A percentile compares a stretch with the other conserved stretches of the same genome.
These are phyloP conservation scores for Phyllosticta paracitricarpa DNA, from an alignment of 2,329 filamentous ascomycete species.

Conservation along the genomic window DNA sequence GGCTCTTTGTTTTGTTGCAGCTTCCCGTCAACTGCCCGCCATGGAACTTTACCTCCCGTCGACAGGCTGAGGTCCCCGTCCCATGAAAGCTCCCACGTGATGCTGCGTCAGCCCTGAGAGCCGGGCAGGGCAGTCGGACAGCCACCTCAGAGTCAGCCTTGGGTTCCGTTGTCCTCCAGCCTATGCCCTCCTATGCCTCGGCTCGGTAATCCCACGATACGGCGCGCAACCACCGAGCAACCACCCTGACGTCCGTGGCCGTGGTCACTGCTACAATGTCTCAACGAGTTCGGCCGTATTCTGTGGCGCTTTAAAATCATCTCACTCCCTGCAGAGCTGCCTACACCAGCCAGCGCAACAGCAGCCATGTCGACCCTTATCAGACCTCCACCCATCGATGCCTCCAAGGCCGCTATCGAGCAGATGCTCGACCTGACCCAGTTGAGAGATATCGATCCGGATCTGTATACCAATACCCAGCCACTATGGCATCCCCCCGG, in stretches of 20 bases:
- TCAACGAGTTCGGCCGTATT: background rate
- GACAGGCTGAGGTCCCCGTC: background rate
- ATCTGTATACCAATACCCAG: conserved; percentile 91
- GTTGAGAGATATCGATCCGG: conserved; percentile 63
- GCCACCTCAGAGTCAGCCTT: background rate
- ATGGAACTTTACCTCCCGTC: no score
- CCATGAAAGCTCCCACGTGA: background rate
- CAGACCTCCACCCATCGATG: conserved; percentile 62
- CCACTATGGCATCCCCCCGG: conserved; percentile 86
- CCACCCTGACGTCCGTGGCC: background rate
- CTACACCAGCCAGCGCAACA: background rate
- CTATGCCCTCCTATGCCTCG: background rate
- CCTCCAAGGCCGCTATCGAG: conserved; percentile 70
- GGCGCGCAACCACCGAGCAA: background rate
- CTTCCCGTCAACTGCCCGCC: background rate
- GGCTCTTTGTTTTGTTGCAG: background rate
- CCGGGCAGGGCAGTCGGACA: background rate
- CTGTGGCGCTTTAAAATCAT: background rate
- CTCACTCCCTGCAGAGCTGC: background rate
- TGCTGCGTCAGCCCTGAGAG: background rate
- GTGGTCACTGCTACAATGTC: background rate
- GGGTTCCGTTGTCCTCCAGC: background rate
- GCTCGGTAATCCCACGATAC: background rate
- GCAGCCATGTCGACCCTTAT: conserved; percentile 52
- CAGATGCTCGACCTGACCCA: conserved; percentile 81